Conservation (phyloP, 2,329 filamentous ascomycete genomes). For the Cladophialophora carrionii region DNA sequence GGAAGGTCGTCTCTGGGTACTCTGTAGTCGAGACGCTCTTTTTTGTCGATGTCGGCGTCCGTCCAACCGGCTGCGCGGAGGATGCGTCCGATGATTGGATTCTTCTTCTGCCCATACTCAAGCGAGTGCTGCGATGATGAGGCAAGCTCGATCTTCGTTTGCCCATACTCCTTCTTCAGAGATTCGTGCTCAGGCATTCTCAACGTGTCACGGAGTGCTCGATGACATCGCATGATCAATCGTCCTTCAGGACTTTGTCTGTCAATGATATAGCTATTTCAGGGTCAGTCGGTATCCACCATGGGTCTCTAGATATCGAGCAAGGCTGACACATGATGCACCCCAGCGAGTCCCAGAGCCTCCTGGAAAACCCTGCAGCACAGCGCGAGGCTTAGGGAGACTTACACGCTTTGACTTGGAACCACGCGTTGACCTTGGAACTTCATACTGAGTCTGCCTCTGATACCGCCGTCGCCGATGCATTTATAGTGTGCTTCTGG, state of each 20-base stretch:
- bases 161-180: slow-evolving; percentile 34
- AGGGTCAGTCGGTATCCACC: neutral
- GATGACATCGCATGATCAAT: slow-evolving; percentile 32
- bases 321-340: neutral
- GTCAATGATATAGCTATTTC: neutral
- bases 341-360: neutral
- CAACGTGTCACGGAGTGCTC: slow-evolving; percentile 33
- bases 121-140: slow-evolving; percentile 33
- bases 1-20: neutral
- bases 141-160: slow-evolving; percentile 35
- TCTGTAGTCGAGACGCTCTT: slow-evolving; percentile 17
- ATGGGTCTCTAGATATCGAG: neutral
- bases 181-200: slow-evolving; percentile 23
- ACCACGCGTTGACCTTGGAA: slow-evolving; percentile 8
- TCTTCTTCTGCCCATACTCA: slow-evolving; percentile 32
- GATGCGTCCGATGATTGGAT: slow-evolving; percentile 29
- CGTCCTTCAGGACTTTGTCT: slow-evolving; percentile 24
- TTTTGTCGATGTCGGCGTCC: slow-evolving; percentile 25
- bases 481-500: slow-evolving; percentile 36
- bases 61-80: slow-evolving; percentile 29
- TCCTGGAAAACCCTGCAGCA: neutral
- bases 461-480: slow-evolving; percentile 37
- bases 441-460: slow-evolving; percentile 36
- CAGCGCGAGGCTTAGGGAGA: slow-evolving; percentile 11
- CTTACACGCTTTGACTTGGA: slow-evolving; percentile 35